phyloP scores from a whole-genome alignment of 768 basidiomycete genomes.

The Mycena kentingensis region DNA sequence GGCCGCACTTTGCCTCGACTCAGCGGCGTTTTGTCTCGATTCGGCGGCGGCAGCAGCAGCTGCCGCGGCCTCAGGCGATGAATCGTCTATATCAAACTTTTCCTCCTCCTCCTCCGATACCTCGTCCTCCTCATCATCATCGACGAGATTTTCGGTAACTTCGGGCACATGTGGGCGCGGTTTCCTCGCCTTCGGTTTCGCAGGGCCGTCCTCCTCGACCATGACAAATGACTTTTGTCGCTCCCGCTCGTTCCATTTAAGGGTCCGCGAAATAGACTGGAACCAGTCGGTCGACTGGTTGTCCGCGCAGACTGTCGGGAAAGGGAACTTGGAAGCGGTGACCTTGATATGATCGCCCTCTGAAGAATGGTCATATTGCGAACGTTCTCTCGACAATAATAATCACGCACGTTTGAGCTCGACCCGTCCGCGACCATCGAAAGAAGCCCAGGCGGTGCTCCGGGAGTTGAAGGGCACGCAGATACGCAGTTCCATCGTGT shows the following conservation, averaged over 20 bases:
- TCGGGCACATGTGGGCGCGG: conserved; percentile 18
- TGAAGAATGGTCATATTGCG: conserved; percentile 34
- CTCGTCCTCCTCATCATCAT: conserved; percentile 53
- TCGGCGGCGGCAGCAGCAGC: conserved; percentile 22
- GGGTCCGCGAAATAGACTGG: conserved; percentile 91
- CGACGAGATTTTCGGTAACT: conserved; percentile 35
- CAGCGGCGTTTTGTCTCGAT: conserved; percentile 14
- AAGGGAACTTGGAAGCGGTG: conserved; percentile 94
- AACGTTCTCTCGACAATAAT: neutral
- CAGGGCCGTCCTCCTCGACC: conserved; percentile 78
- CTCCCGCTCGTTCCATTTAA: conserved; percentile 99
- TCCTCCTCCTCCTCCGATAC: conserved; percentile 54
- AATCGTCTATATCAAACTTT: conserved; percentile 93
- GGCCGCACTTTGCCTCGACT: conserved; percentile 20
- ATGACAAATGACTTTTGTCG: conserved; percentile 99
- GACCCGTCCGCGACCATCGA: conserved; percentile 95
- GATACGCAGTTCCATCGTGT: conserved; percentile 96
- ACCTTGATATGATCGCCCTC: conserved; percentile 99
- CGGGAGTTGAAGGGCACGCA: conserved; percentile 99
- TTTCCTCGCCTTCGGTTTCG: conserved; percentile 42
- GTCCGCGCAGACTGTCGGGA: conserved; percentile 97
- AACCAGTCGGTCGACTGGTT: conserved; percentile 99
- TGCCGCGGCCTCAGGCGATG: conserved; percentile 56
- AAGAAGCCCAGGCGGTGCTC: conserved; percentile 98
- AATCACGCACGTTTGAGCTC: conserved; percentile 84